Conservation (phyloP, 169 alveolate species). For the Perkinsus chesapeaki region DNA sequence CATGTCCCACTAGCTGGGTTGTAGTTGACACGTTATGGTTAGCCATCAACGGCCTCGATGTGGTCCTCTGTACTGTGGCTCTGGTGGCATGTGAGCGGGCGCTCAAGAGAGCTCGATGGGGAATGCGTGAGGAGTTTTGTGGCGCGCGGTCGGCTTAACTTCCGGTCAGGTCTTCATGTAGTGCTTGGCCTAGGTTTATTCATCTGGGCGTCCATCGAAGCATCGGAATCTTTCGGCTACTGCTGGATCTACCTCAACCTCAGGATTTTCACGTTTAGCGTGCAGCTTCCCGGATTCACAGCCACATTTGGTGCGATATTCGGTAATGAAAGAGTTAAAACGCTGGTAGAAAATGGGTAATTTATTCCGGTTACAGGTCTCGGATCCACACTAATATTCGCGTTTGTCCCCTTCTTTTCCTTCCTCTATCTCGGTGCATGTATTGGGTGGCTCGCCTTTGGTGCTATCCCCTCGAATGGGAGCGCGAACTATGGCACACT, state of each 20-base stretch:
- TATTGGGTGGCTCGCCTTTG: neutral
- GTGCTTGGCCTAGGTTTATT: neutral
- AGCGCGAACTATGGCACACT: neutral
- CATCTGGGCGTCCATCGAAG: neutral
- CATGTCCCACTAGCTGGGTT: neutral
- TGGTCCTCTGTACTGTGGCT: neutral
- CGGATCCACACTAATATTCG: neutral
- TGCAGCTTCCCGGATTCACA: neutral
- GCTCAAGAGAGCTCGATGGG: neutral
- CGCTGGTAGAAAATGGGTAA: neutral
- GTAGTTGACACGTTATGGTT: neutral
- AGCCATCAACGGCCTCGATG: neutral
- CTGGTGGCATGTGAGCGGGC: neutral
- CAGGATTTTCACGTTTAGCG: neutral
- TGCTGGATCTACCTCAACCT: neutral
- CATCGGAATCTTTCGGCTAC: neutral
- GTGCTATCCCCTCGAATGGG: neutral
- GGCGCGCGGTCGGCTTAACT: neutral
- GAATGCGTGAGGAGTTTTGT: neutral
- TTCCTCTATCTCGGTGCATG: neutral
- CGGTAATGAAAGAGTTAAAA: neutral
- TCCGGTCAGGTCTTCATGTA: neutral
- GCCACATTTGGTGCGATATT: neutral
- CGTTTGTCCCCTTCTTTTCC: neutral
- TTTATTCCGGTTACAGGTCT: neutral